Base-by-base conservation (phyloP, 495 filamentous ascomycete species). In the Hypomontagnella submonticulosa region DNA sequence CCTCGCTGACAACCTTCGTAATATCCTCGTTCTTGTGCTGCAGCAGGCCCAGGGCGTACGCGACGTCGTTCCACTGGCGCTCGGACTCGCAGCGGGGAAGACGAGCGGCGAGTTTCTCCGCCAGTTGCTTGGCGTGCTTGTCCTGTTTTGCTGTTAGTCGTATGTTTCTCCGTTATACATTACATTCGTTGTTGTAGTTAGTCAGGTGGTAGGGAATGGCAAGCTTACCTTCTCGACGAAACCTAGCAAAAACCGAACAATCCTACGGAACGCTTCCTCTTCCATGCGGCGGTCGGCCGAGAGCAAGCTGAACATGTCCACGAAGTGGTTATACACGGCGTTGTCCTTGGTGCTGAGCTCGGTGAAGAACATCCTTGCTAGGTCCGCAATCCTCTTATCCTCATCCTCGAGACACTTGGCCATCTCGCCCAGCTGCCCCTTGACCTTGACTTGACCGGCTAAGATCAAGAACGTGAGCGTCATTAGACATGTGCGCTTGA, bases 11-110 rank as follows among this genome's bases (percentile, higher is more conserved):
- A 13, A 88, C 78, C 81, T 96, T 97, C 34, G 85, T 83, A 52
- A 99, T 98, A 12, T 98, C 95, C 76, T 99, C 96, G 64, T 97
- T 97, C 83, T 97, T 99, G 71, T 98, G 96, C 67, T 92, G 94
- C 43, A 98, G 77, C 57, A 97, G 74, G 19, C 90, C 91, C 18
- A 99, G 74, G 3, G 92, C 91, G 80, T 92, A 99, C 8, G 94
- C 90, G 34, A 97, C 92, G 78, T 99, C 96, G 69, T 90, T 95
- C 96, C 96, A 99, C 70, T 97, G 94, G 47, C 92, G 84, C 77
- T 99, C 93, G 10, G 83, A 94, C 71, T 97, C 93, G 65, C 93
- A 97, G 38, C 94, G 83, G 1, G 87, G 80, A 13, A 99, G 83
- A 53, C 96, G 83, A 15, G 93, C 93, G 1, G 96, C 94, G 7